These are phyloP conservation scores for Boechera retrofracta DNA, from an alignment of 345 rosid species.

Conservation along the genomic window DNA sequence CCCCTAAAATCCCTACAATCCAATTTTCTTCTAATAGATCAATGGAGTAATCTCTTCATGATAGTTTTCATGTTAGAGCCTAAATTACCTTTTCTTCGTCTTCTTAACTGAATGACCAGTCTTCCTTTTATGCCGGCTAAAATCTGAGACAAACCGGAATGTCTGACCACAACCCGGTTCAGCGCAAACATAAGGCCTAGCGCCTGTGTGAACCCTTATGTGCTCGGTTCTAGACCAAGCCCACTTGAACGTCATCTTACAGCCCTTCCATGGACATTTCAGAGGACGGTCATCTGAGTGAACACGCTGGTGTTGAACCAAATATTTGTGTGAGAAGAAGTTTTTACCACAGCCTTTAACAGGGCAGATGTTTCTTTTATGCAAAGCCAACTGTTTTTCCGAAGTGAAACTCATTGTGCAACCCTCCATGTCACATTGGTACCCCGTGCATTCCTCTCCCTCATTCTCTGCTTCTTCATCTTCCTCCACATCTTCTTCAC, in stretches of 20 bases:
- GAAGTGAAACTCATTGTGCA: slow-evolving; percentile 83
- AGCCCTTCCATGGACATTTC: slow-evolving; percentile 99
- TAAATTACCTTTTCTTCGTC: slow-evolving; percentile 51
- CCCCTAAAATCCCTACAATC: slow-evolving; percentile 3
- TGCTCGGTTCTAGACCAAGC: slow-evolving; percentile 99
- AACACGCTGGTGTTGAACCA: slow-evolving; percentile 93
- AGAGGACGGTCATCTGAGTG: slow-evolving; percentile 92
- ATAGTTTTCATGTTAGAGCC: slow-evolving; percentile 32
- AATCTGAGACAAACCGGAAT: slow-evolving; percentile 90
- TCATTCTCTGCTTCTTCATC: slow-evolving; percentile 57
- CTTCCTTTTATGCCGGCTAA: slow-evolving; percentile 97
- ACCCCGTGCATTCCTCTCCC: slow-evolving; percentile 50
- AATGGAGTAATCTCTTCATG: slow-evolving; percentile 49
- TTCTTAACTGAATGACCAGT: slow-evolving; percentile 85
- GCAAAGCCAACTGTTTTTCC: slow-evolving; percentile 71
- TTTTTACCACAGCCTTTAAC: slow-evolving; percentile 92
- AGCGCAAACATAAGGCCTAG: slow-evolving; percentile 79
- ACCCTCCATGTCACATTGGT: slow-evolving; percentile 88
- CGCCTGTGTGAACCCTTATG: slow-evolving; percentile 97
- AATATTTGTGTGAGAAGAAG: slow-evolving; percentile 93
- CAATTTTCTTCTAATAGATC: slow-evolving; percentile 22
- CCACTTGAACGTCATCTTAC: slow-evolving; percentile 98
- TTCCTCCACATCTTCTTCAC: slow-evolving; percentile 55
- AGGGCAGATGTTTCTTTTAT: slow-evolving; percentile 87
- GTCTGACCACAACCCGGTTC: slow-evolving; percentile 95